Evolutionary conservation across 805 yeast species (phyloP).

Genomic region (Yamadazyma phyllophila): DNA sequence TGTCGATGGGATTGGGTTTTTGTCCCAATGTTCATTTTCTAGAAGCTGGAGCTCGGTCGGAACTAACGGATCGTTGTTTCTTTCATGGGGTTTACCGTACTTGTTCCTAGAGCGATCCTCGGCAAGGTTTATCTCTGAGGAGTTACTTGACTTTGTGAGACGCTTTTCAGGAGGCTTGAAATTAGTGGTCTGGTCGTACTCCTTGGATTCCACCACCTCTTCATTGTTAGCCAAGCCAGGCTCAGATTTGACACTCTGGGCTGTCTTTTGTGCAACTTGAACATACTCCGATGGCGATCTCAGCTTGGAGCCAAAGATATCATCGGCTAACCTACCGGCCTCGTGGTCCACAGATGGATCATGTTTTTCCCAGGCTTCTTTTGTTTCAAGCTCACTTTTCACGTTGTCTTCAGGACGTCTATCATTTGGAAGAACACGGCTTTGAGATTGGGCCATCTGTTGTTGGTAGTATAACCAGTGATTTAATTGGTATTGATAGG

Average conservation of each 20-base stretch:
- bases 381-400: slow-evolving; percentile 18
- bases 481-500: slow-evolving; percentile 19
- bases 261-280: slow-evolving; percentile 15
- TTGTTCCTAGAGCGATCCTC: background rate
- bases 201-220: background rate
- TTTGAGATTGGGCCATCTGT: slow-evolving; percentile 3
- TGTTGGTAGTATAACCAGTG: slow-evolving; percentile 16
- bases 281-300: slow-evolving; percentile 12
- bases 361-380: slow-evolving; percentile 39
- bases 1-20: background rate
- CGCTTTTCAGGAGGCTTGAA: slow-evolving; percentile 2
- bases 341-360: slow-evolving; percentile 23
- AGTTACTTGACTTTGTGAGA: slow-evolving; percentile 13
- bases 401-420: background rate
- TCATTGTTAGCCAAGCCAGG: slow-evolving; percentile 2
- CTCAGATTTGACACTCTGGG: slow-evolving; percentile 21
- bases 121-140: slow-evolving; percentile 9
- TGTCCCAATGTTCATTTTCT: slow-evolving; percentile 1
- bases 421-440: background rate
- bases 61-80: slow-evolving; percentile 1
- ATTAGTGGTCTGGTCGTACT: background rate
- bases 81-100: background rate
- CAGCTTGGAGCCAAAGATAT: slow-evolving; percentile 32
- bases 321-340: slow-evolving; percentile 39
- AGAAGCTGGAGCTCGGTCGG: slow-evolving; percentile 8